These are phyloP conservation scores for Clarireedia monteithiana DNA, from an alignment of 2,329 filamentous ascomycete genomes.

Conservation along the genomic window DNA sequence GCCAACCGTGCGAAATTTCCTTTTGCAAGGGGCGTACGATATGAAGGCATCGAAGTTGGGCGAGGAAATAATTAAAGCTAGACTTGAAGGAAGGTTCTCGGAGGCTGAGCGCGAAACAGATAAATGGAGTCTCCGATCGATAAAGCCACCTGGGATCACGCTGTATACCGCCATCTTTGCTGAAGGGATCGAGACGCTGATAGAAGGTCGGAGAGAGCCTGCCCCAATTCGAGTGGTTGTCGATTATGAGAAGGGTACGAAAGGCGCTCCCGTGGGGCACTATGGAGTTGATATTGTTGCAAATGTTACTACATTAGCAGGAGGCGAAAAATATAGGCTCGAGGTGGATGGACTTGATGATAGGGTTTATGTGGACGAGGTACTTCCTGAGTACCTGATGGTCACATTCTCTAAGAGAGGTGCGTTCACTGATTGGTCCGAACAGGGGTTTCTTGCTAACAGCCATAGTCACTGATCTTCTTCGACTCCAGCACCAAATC, in stretches of 20 bases:
- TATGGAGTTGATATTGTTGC: conserved; percentile 66
- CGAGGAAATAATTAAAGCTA: conserved; percentile 81
- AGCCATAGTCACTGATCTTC: conserved; percentile 57
- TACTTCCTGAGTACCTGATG: conserved; percentile 65
- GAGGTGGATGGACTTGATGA: conserved; percentile 60
- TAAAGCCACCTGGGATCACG: conserved; percentile 51
- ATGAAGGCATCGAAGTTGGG: conserved; percentile 67
- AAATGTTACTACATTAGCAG: conserved; percentile 45
- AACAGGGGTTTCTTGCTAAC: conserved; percentile 28
- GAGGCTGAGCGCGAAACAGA: conserved; percentile 76
- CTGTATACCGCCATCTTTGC: conserved; percentile 65
- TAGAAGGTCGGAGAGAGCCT: conserved; percentile 58
- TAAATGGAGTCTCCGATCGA: conserved; percentile 71
- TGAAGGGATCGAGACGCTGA: conserved; percentile 53
- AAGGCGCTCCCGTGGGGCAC: conserved; percentile 56
- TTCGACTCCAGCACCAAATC: conserved; percentile 62
- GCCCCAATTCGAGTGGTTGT: conserved; percentile 66
- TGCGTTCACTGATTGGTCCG: conserved; percentile 34
- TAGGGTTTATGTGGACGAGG: conserved; percentile 63
- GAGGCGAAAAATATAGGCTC: conserved; percentile 47
- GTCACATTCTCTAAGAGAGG: conserved; percentile 66
- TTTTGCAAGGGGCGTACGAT: conserved; percentile 69
- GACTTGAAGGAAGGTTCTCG: conserved; percentile 75
- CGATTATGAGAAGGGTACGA: conserved; percentile 59
- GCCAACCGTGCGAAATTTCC: conserved; percentile 58